phyloP scores from a whole-genome alignment of 106 monocot genomes.

The Phalaenopsis aphrodite region DNA sequence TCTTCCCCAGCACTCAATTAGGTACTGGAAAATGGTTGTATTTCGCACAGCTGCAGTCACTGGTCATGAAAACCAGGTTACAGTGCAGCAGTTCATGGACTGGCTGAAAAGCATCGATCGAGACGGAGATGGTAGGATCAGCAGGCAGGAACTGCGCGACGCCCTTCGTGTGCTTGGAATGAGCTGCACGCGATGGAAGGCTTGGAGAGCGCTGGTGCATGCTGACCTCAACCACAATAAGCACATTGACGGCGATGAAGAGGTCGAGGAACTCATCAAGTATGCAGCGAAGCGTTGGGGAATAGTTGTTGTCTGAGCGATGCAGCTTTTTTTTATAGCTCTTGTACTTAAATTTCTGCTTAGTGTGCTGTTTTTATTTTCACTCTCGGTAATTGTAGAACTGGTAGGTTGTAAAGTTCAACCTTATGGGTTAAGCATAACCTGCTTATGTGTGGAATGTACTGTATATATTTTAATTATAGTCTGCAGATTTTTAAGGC shows the following conservation, averaged over 20 bases:
- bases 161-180: slow-evolving; percentile 10
- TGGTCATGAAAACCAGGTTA: not conserved
- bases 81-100: slow-evolving; percentile 11
- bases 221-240: slow-evolving; percentile 16
- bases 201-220: slow-evolving; percentile 13
- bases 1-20: not conserved
- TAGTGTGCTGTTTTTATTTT: no score
- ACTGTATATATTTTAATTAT: no score
- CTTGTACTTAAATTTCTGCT: no score
- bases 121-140: slow-evolving; percentile 11
- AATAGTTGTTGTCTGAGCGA: not conserved
- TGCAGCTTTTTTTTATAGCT: no score
- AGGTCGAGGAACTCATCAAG: slow-evolving; percentile 18
- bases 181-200: slow-evolving; percentile 15
- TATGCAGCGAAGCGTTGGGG: slow-evolving; percentile 14
- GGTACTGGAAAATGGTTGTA: not conserved
- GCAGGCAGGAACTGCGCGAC: slow-evolving; percentile 14
- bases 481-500: no score
- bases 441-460: no score
- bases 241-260: slow-evolving; percentile 10
- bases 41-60: not conserved
- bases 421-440: no score
- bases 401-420: no score
- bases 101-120: slow-evolving; percentile 11
- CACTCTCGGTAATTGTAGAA: no score